Conservation (phyloP, 2,329 filamentous ascomycete genomes). For the Plenodomus tracheiphilus region DNA sequence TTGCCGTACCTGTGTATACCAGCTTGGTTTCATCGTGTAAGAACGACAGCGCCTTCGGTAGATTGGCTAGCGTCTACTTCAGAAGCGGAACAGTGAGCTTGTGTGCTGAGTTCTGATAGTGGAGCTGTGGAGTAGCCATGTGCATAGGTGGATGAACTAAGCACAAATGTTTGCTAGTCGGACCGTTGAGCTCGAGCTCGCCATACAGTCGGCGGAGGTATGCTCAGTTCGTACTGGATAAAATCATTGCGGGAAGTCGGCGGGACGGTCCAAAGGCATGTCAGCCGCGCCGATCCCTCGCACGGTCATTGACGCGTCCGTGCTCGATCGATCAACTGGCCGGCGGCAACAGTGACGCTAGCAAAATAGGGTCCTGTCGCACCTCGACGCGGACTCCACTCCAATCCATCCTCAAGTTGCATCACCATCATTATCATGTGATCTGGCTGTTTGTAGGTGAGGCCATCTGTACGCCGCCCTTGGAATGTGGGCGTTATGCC, state of each 20-base stretch:
- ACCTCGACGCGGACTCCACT: neutral
- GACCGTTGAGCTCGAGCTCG: conserved; percentile 24
- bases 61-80: conserved; percentile 36
- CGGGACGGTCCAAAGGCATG: conserved; percentile 13
- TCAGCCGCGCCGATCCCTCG: conserved; percentile 12
- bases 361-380: neutral
- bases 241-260: conserved; percentile 21
- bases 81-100: conserved; percentile 19
- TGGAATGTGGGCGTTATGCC: too few species aligned
- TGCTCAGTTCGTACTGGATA: too few species aligned
- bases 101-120: conserved; percentile 23
- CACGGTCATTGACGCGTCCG: conserved; percentile 1
- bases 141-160: conserved; percentile 32
- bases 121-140: conserved; percentile 32
- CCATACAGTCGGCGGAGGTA: conserved; percentile 24
- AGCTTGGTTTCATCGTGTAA: conserved; percentile 51
- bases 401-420: too few species aligned
- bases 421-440: too few species aligned
- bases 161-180: conserved; percentile 27
- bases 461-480: too few species aligned
- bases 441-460: too few species aligned
- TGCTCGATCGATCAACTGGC: conserved; percentile 7
- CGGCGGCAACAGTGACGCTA: conserved; percentile 4
- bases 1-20: conserved; percentile 50
- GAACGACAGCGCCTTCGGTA: conserved; percentile 49